These are phyloP conservation scores for Peterozyma xylosa DNA, from an alignment of 805 yeast genomes.

Conservation along the genomic window DNA sequence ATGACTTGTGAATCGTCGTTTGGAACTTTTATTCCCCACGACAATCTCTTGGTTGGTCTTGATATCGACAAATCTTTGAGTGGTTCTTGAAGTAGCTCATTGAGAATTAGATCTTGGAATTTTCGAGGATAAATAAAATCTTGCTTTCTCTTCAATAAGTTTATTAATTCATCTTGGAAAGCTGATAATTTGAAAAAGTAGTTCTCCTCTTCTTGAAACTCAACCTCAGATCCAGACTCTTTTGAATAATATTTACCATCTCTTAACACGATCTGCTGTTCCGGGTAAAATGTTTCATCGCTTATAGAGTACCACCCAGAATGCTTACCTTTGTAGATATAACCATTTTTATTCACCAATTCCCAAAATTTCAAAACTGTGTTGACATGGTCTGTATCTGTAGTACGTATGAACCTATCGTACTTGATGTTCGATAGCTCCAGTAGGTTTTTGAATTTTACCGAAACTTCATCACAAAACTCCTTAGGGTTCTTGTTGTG, in stretches of 20 bases:
- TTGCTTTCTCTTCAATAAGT: constrained; percentile 39
- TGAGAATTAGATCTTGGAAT: constrained; percentile 45
- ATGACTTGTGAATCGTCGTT: constrained; percentile 67
- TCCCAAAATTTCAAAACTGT: constrained; percentile 72
- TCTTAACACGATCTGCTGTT: constrained; percentile 51
- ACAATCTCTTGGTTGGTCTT: constrained; percentile 66
- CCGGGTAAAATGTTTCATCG: constrained; percentile 93
- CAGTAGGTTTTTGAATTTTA: constrained; percentile 61
- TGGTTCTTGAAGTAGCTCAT: constrained; percentile 41
- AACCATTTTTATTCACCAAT: constrained; percentile 46
- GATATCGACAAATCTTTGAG: constrained; percentile 79
- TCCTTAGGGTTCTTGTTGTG: constrained; percentile 46
- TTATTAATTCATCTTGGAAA: constrained; percentile 49
- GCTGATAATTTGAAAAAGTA: constrained; percentile 73
- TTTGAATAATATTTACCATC: constrained; percentile 31
- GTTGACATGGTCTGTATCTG: constrained; percentile 68
- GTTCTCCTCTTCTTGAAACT: constrained; percentile 71
- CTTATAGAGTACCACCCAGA: constrained; percentile 92
- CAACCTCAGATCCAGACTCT: constrained; percentile 74
- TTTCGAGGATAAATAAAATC: constrained; percentile 59
- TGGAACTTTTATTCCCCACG: constrained; percentile 93
- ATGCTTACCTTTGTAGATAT: constrained; percentile 77
- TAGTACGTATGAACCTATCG: constrained; percentile 83
- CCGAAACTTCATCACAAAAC: constrained; percentile 67
- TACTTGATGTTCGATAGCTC: constrained; percentile 45